Evolutionary conservation across 768 basidiomycete species (phyloP), one percentile per base, ranked within the genome.

Genomic region (Boletus reticuloceps): DNA sequence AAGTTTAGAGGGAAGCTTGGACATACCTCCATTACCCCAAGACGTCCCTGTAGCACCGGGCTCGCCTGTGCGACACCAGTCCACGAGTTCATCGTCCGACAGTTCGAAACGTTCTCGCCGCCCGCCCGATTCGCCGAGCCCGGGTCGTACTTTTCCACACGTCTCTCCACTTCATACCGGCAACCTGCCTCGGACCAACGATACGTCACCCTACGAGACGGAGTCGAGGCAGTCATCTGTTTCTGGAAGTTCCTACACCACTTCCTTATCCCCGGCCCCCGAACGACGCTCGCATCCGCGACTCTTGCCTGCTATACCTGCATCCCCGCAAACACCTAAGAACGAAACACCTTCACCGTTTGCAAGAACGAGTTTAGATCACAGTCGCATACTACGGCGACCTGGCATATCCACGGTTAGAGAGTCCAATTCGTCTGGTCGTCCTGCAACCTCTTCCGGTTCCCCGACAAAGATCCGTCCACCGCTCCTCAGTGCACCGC

Each of bases 391-490:
- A 16, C 55, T 49, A 16, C 62, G 58, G 42, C 63, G 55, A 40
- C 64, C 34, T 17, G 46, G 29, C 36, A 40, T 27, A 7, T 36
- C 56, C 10, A 56, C 55, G 20, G 40, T 46, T 17, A 51, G 17
- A 19, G 58, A 52, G n/a, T 27, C 44, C 17, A 9, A 54, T 20
- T 29, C 50, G 1, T 51, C 50, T 7, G 51, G 57, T 13, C 72
- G 79, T 20, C 76, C 79, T 29, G 69, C 77, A 16, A 79, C 79
- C 12, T 74, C 77, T 45, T 68, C 71, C n/a, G 70, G 72, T 22
- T 31, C 62, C n/a, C 45, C 56, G 0, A 57, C 59, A 38, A 55
- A 53, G n/a, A 39, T 53, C 29, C 59, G 47, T 39, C 37, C 60
- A 25, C 40, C 40, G 11, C 54, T 34, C 11, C 47, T 47, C 20